Conservation (phyloP, 345 rosid genomes). For the Euphorbia lathyris region DNA sequence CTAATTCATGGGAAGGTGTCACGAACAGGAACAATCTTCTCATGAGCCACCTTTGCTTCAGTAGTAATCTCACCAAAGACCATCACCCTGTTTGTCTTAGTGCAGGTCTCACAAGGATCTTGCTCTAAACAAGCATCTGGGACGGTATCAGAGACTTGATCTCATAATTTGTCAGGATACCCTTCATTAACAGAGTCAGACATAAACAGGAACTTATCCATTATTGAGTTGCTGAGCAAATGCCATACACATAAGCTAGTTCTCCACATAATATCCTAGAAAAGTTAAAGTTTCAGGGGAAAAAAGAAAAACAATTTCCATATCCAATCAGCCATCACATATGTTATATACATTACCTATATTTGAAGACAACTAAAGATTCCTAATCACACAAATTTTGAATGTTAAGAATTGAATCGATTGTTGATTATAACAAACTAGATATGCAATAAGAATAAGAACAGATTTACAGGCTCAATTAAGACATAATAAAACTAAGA, state of each 20-base stretch:
- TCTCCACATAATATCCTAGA: neutral
- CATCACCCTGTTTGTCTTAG: too few relatives aligned
- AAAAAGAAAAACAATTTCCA: neutral
- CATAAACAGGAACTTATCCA: conserved; percentile 15
- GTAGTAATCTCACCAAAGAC: too few relatives aligned
- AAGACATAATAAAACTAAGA: too few relatives aligned
- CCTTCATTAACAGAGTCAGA: conserved; percentile 15
- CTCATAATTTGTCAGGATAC: conserved; percentile 13
- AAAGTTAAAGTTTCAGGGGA: neutral
- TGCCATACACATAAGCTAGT: neutral
- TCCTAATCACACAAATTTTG: neutral
- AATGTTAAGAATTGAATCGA: too few relatives aligned
- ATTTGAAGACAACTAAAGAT: neutral
- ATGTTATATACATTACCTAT: neutral
- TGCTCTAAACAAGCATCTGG: conserved; percentile 18
- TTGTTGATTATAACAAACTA: too few relatives aligned
- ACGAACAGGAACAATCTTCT: conserved; percentile 10
- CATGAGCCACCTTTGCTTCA: conserved; percentile 12
- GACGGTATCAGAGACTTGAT: conserved; percentile 14
- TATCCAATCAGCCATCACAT: neutral
- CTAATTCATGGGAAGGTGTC: conserved; percentile 7
- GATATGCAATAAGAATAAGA: too few relatives aligned
- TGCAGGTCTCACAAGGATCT: conserved; percentile 19
- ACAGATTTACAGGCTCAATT: too few relatives aligned
- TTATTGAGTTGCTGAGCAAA: too few relatives aligned